These are phyloP conservation scores for Ceratobasidium sp. DNA, from an alignment of 1,284 basidiomycete genomes.

Conservation along the genomic window DNA sequence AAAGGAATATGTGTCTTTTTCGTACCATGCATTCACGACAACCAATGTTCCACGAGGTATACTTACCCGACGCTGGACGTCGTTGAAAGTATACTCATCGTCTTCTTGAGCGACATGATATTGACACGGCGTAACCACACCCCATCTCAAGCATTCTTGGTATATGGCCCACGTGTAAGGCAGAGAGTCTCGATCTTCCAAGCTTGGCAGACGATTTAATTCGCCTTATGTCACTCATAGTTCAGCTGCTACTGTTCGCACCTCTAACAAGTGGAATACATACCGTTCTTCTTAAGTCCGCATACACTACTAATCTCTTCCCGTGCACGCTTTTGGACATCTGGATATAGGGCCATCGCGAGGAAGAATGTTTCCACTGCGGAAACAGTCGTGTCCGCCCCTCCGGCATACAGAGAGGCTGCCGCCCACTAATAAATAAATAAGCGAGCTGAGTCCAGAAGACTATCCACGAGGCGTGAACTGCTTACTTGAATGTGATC, in stretches of 20 bases:
- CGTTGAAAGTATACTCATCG: constrained; percentile 1
- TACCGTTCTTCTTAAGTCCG: not conserved
- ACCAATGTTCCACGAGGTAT: constrained; percentile 21
- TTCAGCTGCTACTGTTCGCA: not conserved
- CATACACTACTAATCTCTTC: constrained; percentile 51
- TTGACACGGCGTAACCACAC: constrained; percentile 33
- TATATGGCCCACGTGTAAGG: constrained; percentile 34
- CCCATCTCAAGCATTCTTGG: constrained; percentile 36
- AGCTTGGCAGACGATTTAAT: constrained; percentile 1
- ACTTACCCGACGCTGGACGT: not conserved
- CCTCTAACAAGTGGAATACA: not conserved
- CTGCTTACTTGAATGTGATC: constrained; percentile 33
- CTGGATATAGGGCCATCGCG: constrained; percentile 50
- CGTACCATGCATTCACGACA: constrained; percentile 36
- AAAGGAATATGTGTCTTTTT: not conserved
- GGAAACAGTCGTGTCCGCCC: constrained; percentile 44
- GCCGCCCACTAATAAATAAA: constrained; percentile 31
- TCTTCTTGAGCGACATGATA: constrained; percentile 33
- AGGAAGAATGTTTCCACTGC: constrained; percentile 46
- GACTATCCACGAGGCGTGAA: not conserved
- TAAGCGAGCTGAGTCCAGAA: no score
- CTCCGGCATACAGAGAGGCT: constrained; percentile 33
- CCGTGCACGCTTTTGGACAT: constrained; percentile 50
- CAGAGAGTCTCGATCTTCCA: constrained; percentile 15
- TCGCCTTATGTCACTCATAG: not conserved